These are phyloP conservation scores for Fusarium scirpi DNA, from an alignment of 2,329 filamentous ascomycete species.

Conservation along the genomic window DNA sequence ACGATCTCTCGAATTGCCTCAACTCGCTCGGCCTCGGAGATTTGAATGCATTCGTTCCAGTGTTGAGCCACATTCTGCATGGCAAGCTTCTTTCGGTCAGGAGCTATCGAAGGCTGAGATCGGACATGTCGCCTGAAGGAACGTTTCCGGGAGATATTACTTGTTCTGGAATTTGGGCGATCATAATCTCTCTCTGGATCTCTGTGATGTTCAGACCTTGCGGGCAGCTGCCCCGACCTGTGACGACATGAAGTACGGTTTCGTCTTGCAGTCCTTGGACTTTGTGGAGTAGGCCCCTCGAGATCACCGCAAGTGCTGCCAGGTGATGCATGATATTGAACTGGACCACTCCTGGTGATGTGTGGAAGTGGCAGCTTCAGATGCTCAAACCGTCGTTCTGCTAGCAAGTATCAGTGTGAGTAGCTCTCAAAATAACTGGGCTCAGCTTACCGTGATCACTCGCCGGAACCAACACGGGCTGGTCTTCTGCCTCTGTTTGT, in stretches of 20 bases:
- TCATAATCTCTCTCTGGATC: slow-evolving; percentile 5
- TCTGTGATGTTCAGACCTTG: slow-evolving; percentile 1
- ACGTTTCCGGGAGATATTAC: slow-evolving; percentile 52
- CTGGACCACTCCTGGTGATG: background rate
- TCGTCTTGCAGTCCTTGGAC: slow-evolving; percentile 22
- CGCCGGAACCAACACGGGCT: background rate
- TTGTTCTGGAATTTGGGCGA: slow-evolving; percentile 48
- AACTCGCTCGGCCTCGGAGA: slow-evolving; percentile 48
- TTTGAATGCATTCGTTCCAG: slow-evolving; percentile 53
- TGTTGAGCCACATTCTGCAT: slow-evolving; percentile 51
- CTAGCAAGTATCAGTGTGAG: background rate
- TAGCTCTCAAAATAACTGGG: background rate
- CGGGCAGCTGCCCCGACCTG: slow-evolving; percentile 10
- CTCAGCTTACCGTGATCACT: background rate
- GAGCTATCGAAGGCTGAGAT: slow-evolving; percentile 11
- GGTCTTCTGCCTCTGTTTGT: background rate
- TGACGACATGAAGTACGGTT: background rate
- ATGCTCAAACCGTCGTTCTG: slow-evolving; percentile 5
- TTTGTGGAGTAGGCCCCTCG: slow-evolving; percentile 46
- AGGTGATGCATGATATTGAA: slow-evolving; percentile 25
- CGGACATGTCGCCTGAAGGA: slow-evolving; percentile 30
- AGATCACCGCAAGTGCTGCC: slow-evolving; percentile 50
- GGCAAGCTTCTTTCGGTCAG: slow-evolving; percentile 46
- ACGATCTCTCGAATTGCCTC: slow-evolving; percentile 46
- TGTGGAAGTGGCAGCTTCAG: slow-evolving; percentile 28